Conservation (phyloP, 306 rosid genomes). For the Gastrolobium villosum region DNA sequence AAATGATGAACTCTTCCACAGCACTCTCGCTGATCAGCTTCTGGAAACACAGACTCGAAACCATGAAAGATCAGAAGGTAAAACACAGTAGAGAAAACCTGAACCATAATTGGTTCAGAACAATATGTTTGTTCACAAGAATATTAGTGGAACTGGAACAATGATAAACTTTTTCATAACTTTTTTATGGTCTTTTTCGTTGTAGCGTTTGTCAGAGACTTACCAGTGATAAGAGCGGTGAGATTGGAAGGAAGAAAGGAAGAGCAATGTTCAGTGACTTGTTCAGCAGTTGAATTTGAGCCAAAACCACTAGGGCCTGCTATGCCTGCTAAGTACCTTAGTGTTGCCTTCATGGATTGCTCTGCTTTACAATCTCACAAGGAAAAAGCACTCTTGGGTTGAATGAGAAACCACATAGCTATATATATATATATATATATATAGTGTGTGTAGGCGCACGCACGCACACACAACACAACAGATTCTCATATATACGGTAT, state of each 20-base stretch:
- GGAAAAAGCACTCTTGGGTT: conserved; percentile 36
- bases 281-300: conserved; percentile 93
- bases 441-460: no score
- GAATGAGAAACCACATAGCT: conserved; percentile 45
- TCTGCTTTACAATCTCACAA: conserved; percentile 48
- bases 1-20: no score
- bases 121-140: neutral
- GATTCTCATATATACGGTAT: neutral
- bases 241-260: conserved; percentile 56
- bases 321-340: conserved; percentile 89
- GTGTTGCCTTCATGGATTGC: conserved; percentile 80
- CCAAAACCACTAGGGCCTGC: conserved; percentile 99
- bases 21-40: neutral
- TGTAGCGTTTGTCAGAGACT: neutral
- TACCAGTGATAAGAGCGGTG: conserved; percentile 92
- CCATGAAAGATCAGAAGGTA: neutral
- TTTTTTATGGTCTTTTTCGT: neutral
- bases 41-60: conserved; percentile 1
- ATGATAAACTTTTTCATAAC: neutral
- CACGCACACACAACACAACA: conserved; percentile 4
- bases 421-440: conserved; percentile 25
- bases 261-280: conserved; percentile 68
- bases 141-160: neutral
- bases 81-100: neutral
- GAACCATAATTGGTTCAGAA: neutral